These are phyloP conservation scores for Ophiocordyceps unilateralis DNA, from an alignment of 2,329 filamentous ascomycete species.

Conservation along the genomic window DNA sequence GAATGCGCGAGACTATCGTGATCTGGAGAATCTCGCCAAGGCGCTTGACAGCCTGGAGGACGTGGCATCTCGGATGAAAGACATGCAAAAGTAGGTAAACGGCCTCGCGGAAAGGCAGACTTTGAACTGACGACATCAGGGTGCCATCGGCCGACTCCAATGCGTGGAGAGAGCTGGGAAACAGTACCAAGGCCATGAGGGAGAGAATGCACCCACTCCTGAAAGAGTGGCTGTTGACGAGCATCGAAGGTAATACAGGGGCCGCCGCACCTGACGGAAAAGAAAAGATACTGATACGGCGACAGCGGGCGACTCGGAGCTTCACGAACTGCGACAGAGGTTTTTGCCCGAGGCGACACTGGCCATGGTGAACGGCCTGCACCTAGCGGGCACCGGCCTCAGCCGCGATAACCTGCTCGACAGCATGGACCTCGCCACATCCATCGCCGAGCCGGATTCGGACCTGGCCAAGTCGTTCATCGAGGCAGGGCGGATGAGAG, in stretches of 20 bases:
- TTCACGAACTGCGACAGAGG: constrained; percentile 48
- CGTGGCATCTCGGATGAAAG: constrained; percentile 37
- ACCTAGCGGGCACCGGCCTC: constrained; percentile 59
- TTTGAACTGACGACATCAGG: constrained; percentile 7
- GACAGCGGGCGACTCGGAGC: constrained; percentile 35
- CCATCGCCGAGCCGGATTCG: constrained; percentile 54
- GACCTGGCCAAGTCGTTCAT: constrained; percentile 50
- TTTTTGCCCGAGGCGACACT: constrained; percentile 80
- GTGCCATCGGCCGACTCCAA: constrained; percentile 21
- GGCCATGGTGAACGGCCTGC: constrained; percentile 65
- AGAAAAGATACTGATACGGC: not conserved
- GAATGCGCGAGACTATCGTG: constrained; percentile 45
- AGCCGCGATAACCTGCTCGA: constrained; percentile 63
- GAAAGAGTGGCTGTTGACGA: constrained; percentile 42
- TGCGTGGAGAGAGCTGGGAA: constrained; percentile 36
- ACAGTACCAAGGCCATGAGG: constrained; percentile 35
- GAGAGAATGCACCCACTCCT: constrained; percentile 44
- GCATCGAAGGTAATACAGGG: constrained; percentile 32
- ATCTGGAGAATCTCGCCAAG: constrained; percentile 50
- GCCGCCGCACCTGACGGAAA: not conserved
- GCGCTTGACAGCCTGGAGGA: constrained; percentile 53
- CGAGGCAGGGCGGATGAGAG: constrained; percentile 49
- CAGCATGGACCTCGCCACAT: constrained; percentile 69
- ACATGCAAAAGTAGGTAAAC: constrained; percentile 31
- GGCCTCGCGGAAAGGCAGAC: not conserved